A percentile compares a stretch with the other conserved stretches of the same genome.
Evolutionary conservation across 2,329 filamentous ascomycete genomes (phyloP).

Genomic region (Cladophialophora yegresii): DNA sequence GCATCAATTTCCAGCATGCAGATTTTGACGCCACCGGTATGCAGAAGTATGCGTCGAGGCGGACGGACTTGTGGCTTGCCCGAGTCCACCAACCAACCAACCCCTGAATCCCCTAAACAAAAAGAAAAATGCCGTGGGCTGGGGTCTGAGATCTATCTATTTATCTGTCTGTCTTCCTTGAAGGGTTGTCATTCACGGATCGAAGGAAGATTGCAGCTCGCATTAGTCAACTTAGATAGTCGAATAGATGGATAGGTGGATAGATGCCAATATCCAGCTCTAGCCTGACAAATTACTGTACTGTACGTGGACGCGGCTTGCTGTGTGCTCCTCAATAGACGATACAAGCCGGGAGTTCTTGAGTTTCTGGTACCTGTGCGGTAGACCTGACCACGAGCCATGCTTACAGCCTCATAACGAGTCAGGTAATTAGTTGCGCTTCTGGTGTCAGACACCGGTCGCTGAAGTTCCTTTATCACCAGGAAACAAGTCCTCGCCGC

Average conservation of each 20-base stretch:
- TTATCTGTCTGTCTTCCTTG: not conserved
- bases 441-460: too few species aligned
- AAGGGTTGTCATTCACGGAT: not conserved
- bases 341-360: too few species aligned
- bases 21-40: slow-evolving; percentile 25
- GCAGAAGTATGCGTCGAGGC: slow-evolving; percentile 21
- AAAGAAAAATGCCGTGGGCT: slow-evolving; percentile 28
- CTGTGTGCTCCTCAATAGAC: not conserved
- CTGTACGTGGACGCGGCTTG: not conserved
- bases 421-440: too few species aligned
- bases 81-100: slow-evolving; percentile 14
- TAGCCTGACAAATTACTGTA: not conserved
- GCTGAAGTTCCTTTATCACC: too few species aligned
- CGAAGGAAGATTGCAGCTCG: not conserved
- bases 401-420: too few species aligned
- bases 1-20: slow-evolving; percentile 26
- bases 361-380: too few species aligned
- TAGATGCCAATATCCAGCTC: slow-evolving; percentile 12
- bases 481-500: too few species aligned
- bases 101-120: too few species aligned
- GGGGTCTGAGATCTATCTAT: slow-evolving; percentile 7
- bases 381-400: too few species aligned
- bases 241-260: slow-evolving; percentile 6
- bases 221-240: not conserved
- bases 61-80: slow-evolving; percentile 25